phyloP scores from a whole-genome alignment of 1,284 basidiomycete species.

The Cutaneotrichosporon mucoides region DNA sequence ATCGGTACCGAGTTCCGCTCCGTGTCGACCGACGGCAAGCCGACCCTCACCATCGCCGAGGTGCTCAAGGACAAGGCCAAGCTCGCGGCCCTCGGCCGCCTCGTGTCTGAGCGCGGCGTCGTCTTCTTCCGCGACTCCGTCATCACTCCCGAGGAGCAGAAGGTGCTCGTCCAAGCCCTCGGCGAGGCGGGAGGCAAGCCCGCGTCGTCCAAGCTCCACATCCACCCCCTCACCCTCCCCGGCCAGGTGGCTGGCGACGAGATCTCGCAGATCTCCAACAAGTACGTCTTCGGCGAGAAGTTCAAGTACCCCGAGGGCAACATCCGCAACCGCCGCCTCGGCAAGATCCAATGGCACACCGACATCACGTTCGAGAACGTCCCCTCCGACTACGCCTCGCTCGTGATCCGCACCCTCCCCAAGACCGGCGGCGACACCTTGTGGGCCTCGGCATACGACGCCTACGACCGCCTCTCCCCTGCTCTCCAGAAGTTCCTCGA shows the following conservation, averaged over 20 bases:
- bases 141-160: slow-evolving; percentile 52
- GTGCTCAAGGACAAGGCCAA: slow-evolving; percentile 28
- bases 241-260: slow-evolving; percentile 53
- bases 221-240: slow-evolving; percentile 58
- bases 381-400: slow-evolving; percentile 61
- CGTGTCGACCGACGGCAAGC: slow-evolving; percentile 17
- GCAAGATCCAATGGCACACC: slow-evolving; percentile 25
- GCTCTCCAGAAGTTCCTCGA: slow-evolving; percentile 58
- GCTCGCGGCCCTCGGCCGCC: slow-evolving; percentile 32
- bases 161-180: slow-evolving; percentile 52
- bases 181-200: slow-evolving; percentile 60
- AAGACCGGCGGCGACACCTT: slow-evolving; percentile 50
- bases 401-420: slow-evolving; percentile 60
- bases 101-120: slow-evolving; percentile 63
- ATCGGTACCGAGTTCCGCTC: slow-evolving; percentile 47
- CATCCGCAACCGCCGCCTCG: slow-evolving; percentile 14
- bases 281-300: slow-evolving; percentile 39
- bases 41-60: slow-evolving; percentile 26
- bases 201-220: slow-evolving; percentile 56
- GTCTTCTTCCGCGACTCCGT: slow-evolving; percentile 63
- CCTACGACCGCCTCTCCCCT: slow-evolving; percentile 60
- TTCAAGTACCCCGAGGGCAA: slow-evolving; percentile 7
- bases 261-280: slow-evolving; percentile 54
- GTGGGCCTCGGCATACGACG: slow-evolving; percentile 57
- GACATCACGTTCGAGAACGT: slow-evolving; percentile 67